Conservation (phyloP, 202 grass and related monocot genomes). For the Musa balbisiana region DNA sequence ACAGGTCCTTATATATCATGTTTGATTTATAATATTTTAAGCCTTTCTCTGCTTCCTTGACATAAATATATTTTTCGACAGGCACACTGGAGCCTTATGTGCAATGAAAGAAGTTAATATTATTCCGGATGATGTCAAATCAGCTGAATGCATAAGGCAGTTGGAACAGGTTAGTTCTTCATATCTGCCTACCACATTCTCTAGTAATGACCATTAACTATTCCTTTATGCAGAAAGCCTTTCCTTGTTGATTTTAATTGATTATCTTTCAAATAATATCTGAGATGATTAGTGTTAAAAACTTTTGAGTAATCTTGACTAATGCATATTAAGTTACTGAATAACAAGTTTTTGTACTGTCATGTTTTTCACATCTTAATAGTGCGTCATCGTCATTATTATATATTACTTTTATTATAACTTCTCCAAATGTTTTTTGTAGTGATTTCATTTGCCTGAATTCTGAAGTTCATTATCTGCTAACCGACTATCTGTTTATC, state of each 20-base stretch:
- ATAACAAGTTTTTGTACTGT: background rate
- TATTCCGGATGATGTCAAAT: conserved; percentile 93
- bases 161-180: conserved; percentile 65
- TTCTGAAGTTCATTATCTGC: conserved; percentile 12
- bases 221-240: too few relatives aligned
- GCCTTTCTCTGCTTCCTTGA: background rate
- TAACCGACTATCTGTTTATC: conserved; percentile 6
- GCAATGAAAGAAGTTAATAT: conserved; percentile 99
- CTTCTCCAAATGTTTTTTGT: background rate
- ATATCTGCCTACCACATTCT: conserved; percentile 6
- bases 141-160: conserved; percentile 74
- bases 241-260: conserved; percentile 5
- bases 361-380: too few relatives aligned
- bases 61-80: conserved; percentile 8
- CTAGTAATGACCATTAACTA: too few relatives aligned
- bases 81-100: conserved; percentile 91
- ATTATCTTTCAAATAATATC: background rate
- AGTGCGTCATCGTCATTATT: too few relatives aligned
- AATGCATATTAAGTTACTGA: background rate
- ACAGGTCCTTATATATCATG: conserved; percentile 38
- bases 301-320: background rate
- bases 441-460: conserved; percentile 15
- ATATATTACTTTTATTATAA: too few relatives aligned
- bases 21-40: background rate
- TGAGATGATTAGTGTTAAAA: background rate